Conservation (phyloP, 768 basidiomycete species). For the Tylopilus cervinicoccineus region DNA sequence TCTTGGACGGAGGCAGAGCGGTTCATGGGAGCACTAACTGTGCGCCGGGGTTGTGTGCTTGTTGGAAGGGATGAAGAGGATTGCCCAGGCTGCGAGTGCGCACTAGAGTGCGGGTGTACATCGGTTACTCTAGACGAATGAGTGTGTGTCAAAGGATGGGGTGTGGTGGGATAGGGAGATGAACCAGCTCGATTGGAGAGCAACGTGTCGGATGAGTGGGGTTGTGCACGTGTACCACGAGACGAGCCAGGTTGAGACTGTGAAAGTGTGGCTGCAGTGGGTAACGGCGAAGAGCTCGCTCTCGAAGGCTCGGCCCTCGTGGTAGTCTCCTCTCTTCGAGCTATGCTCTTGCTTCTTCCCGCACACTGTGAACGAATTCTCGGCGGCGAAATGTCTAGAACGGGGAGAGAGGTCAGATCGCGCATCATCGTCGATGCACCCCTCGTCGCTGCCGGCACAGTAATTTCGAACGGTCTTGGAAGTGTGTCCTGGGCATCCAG, state of each 20-base stretch:
- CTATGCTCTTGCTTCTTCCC: background rate
- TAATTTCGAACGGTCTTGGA: conserved; percentile 23
- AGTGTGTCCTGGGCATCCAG: conserved; percentile 21
- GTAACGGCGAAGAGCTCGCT: background rate
- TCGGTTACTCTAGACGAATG: background rate
- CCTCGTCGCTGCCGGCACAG: conserved; percentile 9
- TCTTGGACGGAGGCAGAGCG: conserved; percentile 3
- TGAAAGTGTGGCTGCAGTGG: background rate
- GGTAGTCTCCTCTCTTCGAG: background rate
- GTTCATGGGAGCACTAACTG: background rate
- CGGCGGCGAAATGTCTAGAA: background rate
- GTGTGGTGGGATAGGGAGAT: background rate
- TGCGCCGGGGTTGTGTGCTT: background rate
- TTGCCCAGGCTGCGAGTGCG: background rate
- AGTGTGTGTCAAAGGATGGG: background rate
- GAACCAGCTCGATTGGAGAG: background rate
- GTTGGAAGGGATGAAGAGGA: background rate
- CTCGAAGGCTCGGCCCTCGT: background rate
- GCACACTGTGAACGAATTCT: background rate
- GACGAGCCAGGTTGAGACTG: background rate
- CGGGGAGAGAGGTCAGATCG: background rate
- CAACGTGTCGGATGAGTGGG: conserved; percentile 2
- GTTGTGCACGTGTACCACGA: background rate
- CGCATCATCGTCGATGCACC: background rate
- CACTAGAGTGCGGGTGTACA: background rate